These are phyloP conservation scores for Coemansia sp. DNA, from an alignment of 192 early-diverging fungal species.

Conservation along the genomic window DNA sequence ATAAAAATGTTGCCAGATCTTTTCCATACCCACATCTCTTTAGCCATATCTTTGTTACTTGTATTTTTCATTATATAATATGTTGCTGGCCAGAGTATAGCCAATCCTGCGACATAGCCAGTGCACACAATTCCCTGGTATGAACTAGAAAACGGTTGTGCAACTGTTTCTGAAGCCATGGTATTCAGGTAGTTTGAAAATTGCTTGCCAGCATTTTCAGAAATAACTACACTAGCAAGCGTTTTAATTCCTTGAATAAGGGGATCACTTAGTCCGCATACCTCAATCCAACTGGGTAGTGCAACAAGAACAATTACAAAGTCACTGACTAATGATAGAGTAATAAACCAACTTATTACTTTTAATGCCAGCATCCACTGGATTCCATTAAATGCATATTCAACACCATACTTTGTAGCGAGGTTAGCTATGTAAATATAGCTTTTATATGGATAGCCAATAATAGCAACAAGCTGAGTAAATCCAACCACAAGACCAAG, in stretches of 20 bases:
- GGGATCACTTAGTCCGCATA: neutral
- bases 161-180: neutral
- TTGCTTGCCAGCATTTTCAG: neutral
- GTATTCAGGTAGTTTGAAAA: neutral
- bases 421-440: neutral
- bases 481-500: conserved; percentile 3
- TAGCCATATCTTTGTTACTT: neutral
- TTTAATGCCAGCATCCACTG: neutral
- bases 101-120: neutral
- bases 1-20: neutral
- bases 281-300: neutral
- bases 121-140: neutral
- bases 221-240: neutral
- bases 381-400: neutral
- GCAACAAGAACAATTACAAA: neutral
- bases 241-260: neutral
- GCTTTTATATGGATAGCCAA: neutral
- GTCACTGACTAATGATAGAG: neutral
- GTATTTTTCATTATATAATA: neutral
- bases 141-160: neutral
- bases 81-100: neutral
- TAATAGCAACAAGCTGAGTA: neutral
- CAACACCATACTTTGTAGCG: neutral
- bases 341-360: neutral
- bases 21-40: neutral